Base-by-base conservation (phyloP, 768 basidiomycete species). In the Trametes cinnabarina region DNA sequence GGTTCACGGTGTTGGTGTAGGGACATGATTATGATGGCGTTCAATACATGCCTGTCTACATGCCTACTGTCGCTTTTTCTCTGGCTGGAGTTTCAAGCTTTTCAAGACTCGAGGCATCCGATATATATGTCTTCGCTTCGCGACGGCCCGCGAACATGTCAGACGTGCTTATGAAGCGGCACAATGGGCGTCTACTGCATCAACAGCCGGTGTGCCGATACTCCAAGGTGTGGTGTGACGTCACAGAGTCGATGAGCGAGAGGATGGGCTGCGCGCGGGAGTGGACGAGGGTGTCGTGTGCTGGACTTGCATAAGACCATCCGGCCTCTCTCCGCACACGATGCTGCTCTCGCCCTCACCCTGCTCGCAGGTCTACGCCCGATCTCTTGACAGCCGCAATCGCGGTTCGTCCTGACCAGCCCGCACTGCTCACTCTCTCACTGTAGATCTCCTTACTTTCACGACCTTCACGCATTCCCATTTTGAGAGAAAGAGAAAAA, bases 201-300 rank as follows among this genome's bases (percentile, higher is more conserved):
- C n/a, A 17, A 4, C 8, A 26, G 52, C 52, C 43, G 53, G 22
- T 23, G 19, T 25, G 52, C 52, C 42, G 52, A 22, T 2, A 54
- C 42, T 44, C 52, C 52, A 54, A 25, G 1, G 43, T 43, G 53
- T 55, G 46, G 44, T 23, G 35, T 55, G 53, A 55, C 53, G 53
- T 55, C 53, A 55, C n/a, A 20, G 34, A 49, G 47, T 20, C 52
- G 43, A 42, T 22, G n/a, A 32, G 7, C 43, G 14, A n/a, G n/a
- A n/a, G n/a, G n/a, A n/a, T n/a, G n/a, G n/a, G n/a, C n/a, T n/a
- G n/a, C n/a, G n/a, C n/a, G n/a, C n/a, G n/a, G n/a, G n/a, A n/a
- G n/a, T n/a, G n/a, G n/a, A n/a, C n/a, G n/a, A n/a, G n/a, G n/a
- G n/a, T n/a, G n/a, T n/a, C n/a, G n/a, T n/a, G 30, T 7, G 30